Conservation (phyloP, 73 alveolate genomes). For the Diophrys appendiculata region DNA sequence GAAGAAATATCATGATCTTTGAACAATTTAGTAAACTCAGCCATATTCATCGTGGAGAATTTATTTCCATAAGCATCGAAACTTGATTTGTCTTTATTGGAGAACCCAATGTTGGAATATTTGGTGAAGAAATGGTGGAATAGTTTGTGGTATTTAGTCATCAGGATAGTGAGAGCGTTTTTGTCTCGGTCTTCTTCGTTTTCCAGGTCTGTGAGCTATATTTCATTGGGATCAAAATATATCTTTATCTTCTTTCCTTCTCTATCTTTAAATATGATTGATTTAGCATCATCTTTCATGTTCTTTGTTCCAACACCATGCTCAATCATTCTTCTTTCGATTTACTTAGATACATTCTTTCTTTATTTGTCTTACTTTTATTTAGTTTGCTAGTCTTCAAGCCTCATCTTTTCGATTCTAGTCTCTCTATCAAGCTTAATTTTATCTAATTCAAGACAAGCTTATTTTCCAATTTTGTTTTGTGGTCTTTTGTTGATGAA, state of each 20-base stretch:
- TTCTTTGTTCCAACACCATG: constrained; percentile 40
- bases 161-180: constrained; percentile 47
- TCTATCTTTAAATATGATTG: constrained; percentile 16
- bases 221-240: too few species aligned
- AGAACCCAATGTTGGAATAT: constrained; percentile 66
- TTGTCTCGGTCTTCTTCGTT: constrained; percentile 65
- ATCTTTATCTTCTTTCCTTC: too few species aligned
- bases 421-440: constrained; percentile 45
- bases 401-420: constrained; percentile 14
- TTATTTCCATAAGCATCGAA: constrained; percentile 14
- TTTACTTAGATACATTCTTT: constrained; percentile 20
- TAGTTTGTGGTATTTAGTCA: constrained; percentile 58
- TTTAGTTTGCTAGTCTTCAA: constrained; percentile 43
- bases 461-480: constrained; percentile 38
- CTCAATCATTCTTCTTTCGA: constrained; percentile 49
- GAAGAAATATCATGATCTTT: constrained; percentile 68
- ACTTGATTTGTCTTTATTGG: constrained; percentile 5
- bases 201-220: constrained; percentile 35
- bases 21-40: constrained; percentile 44
- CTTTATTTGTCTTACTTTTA: constrained; percentile 33
- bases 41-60: constrained; percentile 1
- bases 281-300: background rate
- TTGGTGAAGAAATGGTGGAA: constrained; percentile 66
- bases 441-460: constrained; percentile 41
- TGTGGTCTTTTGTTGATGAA: constrained; percentile 34